Percentiles rank a stretch among this genome's conserved stretches.
These are phyloP conservation scores for Boletus sp. DNA, from an alignment of 768 basidiomycete genomes.

Conservation along the genomic window DNA sequence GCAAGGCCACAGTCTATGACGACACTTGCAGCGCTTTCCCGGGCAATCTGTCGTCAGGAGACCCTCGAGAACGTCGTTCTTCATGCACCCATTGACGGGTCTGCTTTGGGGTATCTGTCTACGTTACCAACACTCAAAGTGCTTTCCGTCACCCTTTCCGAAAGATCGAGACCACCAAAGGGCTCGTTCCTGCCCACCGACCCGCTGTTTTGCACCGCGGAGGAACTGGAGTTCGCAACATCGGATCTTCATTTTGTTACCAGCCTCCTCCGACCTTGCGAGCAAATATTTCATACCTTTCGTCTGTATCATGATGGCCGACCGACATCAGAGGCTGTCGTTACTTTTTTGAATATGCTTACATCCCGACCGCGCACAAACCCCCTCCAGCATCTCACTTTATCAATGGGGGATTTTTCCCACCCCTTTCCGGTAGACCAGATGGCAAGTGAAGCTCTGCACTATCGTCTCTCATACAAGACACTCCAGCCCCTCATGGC, in stretches of 20 bases:
- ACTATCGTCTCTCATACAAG: constrained; percentile 9
- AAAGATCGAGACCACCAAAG: background rate
- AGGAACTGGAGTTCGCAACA: background rate
- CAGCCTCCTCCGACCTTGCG: constrained; percentile 5
- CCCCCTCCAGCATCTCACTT: background rate
- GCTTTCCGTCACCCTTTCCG: background rate
- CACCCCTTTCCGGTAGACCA: background rate
- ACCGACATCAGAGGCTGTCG: background rate
- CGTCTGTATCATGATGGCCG: background rate
- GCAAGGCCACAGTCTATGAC: background rate
- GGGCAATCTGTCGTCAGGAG: background rate
- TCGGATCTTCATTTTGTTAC: constrained; percentile 6
- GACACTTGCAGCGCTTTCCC: constrained; percentile 2
- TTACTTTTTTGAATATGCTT: constrained; percentile 1
- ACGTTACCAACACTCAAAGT: constrained; percentile 7
- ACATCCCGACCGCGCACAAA: background rate
- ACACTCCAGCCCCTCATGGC: constrained; percentile 3
- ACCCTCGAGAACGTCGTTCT: background rate
- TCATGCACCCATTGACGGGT: background rate
- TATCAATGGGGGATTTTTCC: background rate
- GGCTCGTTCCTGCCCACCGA: background rate
- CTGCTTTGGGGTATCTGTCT: constrained; percentile 5
- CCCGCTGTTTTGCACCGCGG: background rate
- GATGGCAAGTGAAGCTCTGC: constrained; percentile 1
- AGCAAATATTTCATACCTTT: constrained; percentile 9